Conservation (phyloP, 495 filamentous ascomycete genomes). For the Penicillium subrubescens region DNA sequence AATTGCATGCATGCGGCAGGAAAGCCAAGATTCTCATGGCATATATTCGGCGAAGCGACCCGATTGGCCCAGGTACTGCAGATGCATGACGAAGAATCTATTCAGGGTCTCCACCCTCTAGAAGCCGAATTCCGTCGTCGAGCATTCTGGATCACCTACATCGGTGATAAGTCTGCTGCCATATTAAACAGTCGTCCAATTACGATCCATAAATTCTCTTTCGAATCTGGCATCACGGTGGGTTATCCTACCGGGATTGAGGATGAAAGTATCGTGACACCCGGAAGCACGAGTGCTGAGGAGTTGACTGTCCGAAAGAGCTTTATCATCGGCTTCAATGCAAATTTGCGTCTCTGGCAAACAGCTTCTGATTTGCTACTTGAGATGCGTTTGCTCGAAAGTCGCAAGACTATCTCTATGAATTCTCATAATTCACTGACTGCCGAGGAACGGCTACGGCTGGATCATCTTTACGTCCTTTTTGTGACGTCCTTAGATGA, state of each 20-base stretch:
- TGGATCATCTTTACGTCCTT: conserved; percentile 26
- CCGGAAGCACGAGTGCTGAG: conserved; percentile 14
- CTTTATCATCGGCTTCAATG: conserved; percentile 26
- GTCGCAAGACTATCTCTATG: conserved; percentile 3
- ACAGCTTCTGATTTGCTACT: conserved; percentile 24
- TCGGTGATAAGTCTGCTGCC: conserved; percentile 35
- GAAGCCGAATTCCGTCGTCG: conserved; percentile 32
- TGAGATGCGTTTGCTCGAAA: conserved; percentile 21
- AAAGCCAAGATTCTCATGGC: conserved; percentile 32
- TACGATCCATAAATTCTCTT: conserved; percentile 32
- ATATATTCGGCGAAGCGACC: conserved; percentile 34
- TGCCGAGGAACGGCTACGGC: conserved; percentile 14
- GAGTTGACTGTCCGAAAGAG: conserved; percentile 9
- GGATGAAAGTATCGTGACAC: conserved; percentile 10
- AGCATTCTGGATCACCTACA: conserved; percentile 34
- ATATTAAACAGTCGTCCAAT: conserved; percentile 33
- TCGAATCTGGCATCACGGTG: conserved; percentile 30
- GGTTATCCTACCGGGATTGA: conserved; percentile 29
- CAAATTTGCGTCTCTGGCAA: conserved; percentile 27
- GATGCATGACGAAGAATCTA: conserved; percentile 31
- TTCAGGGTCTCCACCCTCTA: conserved; percentile 21
- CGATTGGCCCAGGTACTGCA: conserved; percentile 33
- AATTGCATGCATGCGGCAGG: conserved; percentile 34
- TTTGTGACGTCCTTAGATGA: conserved; percentile 26
- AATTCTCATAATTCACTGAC: conserved; percentile 15